Conservation (phyloP, 306 rosid genomes). For the Castanospermum australe region DNA sequence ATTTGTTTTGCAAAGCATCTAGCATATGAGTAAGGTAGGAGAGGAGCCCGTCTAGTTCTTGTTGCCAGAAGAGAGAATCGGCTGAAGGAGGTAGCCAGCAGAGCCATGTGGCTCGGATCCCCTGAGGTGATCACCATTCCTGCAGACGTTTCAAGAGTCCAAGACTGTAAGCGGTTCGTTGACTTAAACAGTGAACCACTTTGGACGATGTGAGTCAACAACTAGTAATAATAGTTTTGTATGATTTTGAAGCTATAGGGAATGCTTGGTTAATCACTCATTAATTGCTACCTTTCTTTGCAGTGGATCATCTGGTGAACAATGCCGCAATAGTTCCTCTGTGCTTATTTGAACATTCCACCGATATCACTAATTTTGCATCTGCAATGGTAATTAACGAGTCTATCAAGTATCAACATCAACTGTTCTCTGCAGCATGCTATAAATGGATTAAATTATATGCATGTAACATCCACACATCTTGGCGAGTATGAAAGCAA, state of each 20-base stretch:
- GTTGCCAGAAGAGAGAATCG: constrained; percentile 51
- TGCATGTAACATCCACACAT: background rate
- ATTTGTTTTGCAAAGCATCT: constrained; percentile 35
- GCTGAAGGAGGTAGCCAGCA: constrained; percentile 33
- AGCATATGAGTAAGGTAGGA: constrained; percentile 47
- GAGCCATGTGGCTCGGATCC: constrained; percentile 35
- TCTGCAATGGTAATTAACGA: constrained; percentile 38
- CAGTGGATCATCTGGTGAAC: constrained; percentile 73
- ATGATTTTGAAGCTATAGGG: background rate
- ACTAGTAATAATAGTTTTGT: background rate
- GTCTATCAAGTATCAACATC: background rate
- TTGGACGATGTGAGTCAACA: constrained; percentile 35
- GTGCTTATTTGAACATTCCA: constrained; percentile 47
- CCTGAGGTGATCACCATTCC: constrained; percentile 40
- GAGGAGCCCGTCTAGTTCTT: constrained; percentile 53
- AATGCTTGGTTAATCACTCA: background rate
- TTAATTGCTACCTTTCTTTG: background rate
- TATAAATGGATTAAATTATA: background rate
- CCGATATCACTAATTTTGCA: constrained; percentile 37
- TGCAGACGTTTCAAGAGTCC: constrained; percentile 45
- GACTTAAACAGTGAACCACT: constrained; percentile 41
- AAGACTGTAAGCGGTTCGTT: constrained; percentile 42
- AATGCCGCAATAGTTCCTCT: constrained; percentile 56
- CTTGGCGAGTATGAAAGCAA: no score
- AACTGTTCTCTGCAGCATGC: background rate